Evolutionary conservation across 805 yeast species (phyloP).

Genomic region (Nadsonia fulvescens): DNA sequence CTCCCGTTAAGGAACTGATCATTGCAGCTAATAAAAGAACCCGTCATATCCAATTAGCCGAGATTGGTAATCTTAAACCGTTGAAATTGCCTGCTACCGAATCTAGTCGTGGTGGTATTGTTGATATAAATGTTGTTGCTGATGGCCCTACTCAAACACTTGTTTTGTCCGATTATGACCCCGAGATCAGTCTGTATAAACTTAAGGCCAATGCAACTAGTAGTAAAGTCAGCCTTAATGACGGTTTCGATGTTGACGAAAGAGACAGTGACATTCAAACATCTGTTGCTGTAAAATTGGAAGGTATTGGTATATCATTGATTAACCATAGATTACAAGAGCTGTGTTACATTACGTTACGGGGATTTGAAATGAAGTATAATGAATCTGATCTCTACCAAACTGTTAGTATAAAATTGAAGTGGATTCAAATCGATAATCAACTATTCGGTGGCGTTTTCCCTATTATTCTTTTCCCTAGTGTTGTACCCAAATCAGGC

Average conservation of each 20-base stretch:
- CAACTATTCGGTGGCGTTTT: slow-evolving; percentile 75
- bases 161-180: slow-evolving; percentile 67
- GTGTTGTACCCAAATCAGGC: slow-evolving; percentile 68
- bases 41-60: slow-evolving; percentile 70
- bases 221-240: slow-evolving; percentile 10
- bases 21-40: slow-evolving; percentile 56
- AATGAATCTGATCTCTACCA: slow-evolving; percentile 75
- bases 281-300: slow-evolving; percentile 40
- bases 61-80: slow-evolving; percentile 81
- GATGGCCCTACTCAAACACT: slow-evolving; percentile 91
- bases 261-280: slow-evolving; percentile 35
- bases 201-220: slow-evolving; percentile 16
- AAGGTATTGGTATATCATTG: slow-evolving; percentile 74
- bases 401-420: slow-evolving; percentile 58
- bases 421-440: slow-evolving; percentile 92
- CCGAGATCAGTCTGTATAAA: slow-evolving; percentile 59
- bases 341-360: slow-evolving; percentile 60
- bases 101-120: slow-evolving; percentile 29
- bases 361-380: slow-evolving; percentile 67
- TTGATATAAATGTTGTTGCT: slow-evolving; percentile 82
- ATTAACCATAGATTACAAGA: slow-evolving; percentile 59
- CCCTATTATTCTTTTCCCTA: slow-evolving; percentile 81
- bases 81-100: slow-evolving; percentile 47
- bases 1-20: slow-evolving; percentile 61
- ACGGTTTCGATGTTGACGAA: slow-evolving; percentile 19